phyloP scores from a whole-genome alignment of 441 rosid species.

The Gossypium laxum region DNA sequence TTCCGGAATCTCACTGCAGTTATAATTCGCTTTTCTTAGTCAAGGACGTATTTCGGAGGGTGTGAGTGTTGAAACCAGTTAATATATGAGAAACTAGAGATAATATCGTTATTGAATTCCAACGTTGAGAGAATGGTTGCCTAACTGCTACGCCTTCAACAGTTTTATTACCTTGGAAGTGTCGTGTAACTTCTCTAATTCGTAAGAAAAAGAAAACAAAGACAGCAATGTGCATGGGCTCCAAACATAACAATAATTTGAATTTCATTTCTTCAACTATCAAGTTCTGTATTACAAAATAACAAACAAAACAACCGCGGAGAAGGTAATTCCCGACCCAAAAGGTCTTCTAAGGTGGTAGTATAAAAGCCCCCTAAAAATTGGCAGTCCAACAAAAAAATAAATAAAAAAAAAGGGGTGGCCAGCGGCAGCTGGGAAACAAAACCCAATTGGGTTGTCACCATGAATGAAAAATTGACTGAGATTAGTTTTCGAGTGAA shows the following conservation, averaged over 20 bases:
- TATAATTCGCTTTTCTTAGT: background rate
- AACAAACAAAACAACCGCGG: background rate
- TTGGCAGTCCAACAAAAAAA: background rate
- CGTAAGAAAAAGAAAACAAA: too few relatives aligned
- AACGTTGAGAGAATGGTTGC: background rate
- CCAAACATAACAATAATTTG: background rate
- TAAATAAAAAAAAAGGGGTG: background rate
- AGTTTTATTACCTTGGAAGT: background rate
- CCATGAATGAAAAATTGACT: background rate
- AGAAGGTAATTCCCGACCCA: background rate
- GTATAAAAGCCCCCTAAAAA: background rate
- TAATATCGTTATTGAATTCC: background rate
- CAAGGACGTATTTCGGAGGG: too few relatives aligned
- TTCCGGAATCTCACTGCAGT: background rate
- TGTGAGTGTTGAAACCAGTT: background rate
- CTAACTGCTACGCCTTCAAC: background rate
- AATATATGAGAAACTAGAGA: too few relatives aligned
- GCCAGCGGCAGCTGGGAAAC: background rate
- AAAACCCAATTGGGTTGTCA: background rate
- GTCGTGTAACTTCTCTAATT: background rate
- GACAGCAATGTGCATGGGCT: too few relatives aligned
- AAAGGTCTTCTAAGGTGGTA: background rate
- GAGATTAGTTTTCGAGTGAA: slow-evolving; percentile 1
- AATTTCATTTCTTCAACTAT: slow-evolving; percentile 6
- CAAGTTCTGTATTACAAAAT: slow-evolving; percentile 9